Evolutionary conservation across 306 rosid genomes (phyloP), one percentile per base, ranked within the genome.

Genomic region (Cicer judaicum): DNA sequence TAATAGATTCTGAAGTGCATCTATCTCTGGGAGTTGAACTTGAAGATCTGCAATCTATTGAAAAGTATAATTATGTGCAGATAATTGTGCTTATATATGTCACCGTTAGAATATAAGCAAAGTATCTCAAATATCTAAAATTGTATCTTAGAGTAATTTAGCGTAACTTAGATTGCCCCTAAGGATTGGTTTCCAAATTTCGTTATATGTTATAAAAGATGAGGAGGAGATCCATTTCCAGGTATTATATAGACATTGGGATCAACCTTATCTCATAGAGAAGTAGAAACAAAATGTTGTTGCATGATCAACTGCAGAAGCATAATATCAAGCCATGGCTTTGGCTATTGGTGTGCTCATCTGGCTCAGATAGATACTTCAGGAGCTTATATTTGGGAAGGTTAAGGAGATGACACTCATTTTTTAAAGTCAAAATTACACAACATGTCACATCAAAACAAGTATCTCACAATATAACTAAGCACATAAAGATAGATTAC

Each of bases 1-100:
- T 82, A 87, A 75, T 52, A 94, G 81, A 86, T 87, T 86, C 43
- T 78, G 84, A 57, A 94, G 84, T 70, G 79, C 64, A 52, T 86
- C 90, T 74, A 80, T 85, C 84, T 87, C 97, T 5, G 90, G 90
- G 77, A 87, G 87, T 76, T 85, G 84, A 77, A 91, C 87, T 75
- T 81, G 84, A 63, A 91, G 88, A 72, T 88, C 92, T 77, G 44
- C 81, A 78, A 85, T 84, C 98, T 94, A 74, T 83, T 77, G 71
- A 60, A 64, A 4, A 29, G 36, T 29, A 64, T 69, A 62, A 41
- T 40, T 74, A 60, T 52, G 19, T 74, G 46, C 21, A 59, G 39
- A 74, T 57, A 74, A 47, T 57, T 39, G 14, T 40, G 63, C 34
- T 62, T 48, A 47, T 8, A 70, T 29, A 6, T 8, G 34, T 53